Evolutionary conservation across 257 asterid species (phyloP).

Genomic region (Solanum virginianum): DNA sequence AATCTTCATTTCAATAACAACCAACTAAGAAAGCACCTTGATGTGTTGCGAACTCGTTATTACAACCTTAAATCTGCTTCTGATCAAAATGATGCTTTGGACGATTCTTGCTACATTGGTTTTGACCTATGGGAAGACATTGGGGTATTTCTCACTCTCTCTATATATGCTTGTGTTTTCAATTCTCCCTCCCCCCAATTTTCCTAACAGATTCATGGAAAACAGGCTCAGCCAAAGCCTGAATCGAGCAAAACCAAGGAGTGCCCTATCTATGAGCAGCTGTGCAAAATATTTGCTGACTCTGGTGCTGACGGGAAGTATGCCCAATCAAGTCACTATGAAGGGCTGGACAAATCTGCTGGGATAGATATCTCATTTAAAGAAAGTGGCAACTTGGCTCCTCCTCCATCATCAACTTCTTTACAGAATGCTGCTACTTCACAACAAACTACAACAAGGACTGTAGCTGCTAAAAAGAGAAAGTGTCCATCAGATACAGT

Average conservation of each 20-base stretch:
- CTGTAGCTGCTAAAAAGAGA: conserved; percentile 49
- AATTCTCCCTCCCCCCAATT: background rate
- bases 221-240: conserved; percentile 67
- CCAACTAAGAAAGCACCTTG: conserved; percentile 87
- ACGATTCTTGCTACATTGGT: conserved; percentile 63
- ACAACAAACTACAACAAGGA: conserved; percentile 23
- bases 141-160: conserved; percentile 33
- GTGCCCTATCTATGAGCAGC: conserved; percentile 69
- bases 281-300: conserved; percentile 79
- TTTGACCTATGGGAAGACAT: conserved; percentile 95
- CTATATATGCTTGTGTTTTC: background rate
- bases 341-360: conserved; percentile 37
- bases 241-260: conserved; percentile 73
- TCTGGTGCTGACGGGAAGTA: conserved; percentile 78
- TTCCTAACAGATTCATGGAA: background rate
- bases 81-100: conserved; percentile 42
- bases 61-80: conserved; percentile 50
- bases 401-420: conserved; percentile 32
- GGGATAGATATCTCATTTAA: conserved; percentile 21
- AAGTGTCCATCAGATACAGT: conserved; percentile 47
- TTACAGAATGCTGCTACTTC: conserved; percentile 29
- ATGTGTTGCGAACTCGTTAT: conserved; percentile 80
- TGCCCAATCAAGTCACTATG: conserved; percentile 94
- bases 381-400: conserved; percentile 25
- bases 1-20: conserved; percentile 75